Percentiles rank a stretch among this genome's conserved stretches.
These are phyloP conservation scores for Wallemia hederae DNA, from an alignment of 1,284 basidiomycete genomes.

Conservation along the genomic window DNA sequence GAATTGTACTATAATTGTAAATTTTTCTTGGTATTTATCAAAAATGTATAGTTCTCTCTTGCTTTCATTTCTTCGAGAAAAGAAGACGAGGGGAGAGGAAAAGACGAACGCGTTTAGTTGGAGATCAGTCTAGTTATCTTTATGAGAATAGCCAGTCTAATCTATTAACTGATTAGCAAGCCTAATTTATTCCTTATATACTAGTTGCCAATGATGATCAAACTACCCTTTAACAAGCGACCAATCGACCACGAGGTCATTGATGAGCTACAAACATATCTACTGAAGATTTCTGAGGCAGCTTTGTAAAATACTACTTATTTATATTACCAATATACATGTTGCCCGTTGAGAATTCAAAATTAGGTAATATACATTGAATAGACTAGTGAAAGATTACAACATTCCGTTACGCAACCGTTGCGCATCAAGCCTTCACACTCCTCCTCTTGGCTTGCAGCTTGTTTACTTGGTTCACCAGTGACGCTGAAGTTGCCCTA, in stretches of 20 bases:
- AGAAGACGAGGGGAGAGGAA: too few relatives aligned
- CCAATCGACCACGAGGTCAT: background rate
- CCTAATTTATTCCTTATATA: background rate
- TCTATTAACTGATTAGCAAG: too few relatives aligned
- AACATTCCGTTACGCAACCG: too few relatives aligned
- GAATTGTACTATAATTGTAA: background rate
- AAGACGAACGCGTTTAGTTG: too few relatives aligned
- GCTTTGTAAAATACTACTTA: too few relatives aligned
- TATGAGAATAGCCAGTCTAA: background rate
- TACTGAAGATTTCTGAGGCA: slow-evolving; percentile 1
- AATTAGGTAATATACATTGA: background rate
- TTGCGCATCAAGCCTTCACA: background rate
- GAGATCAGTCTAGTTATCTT: background rate
- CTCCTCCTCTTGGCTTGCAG: background rate
- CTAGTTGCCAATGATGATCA: background rate
- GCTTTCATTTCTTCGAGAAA: background rate
- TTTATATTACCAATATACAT: too few relatives aligned
- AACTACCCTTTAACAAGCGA: background rate
- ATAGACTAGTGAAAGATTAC: too few relatives aligned
- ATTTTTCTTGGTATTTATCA: too few relatives aligned
- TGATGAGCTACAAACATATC: background rate
- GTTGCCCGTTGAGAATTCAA: too few relatives aligned
- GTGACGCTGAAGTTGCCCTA: background rate
- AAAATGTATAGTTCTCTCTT: background rate
- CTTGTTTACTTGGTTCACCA: background rate